These are phyloP conservation scores for Rosa lucieae DNA, from an alignment of 306 rosid species.

Conservation along the genomic window DNA sequence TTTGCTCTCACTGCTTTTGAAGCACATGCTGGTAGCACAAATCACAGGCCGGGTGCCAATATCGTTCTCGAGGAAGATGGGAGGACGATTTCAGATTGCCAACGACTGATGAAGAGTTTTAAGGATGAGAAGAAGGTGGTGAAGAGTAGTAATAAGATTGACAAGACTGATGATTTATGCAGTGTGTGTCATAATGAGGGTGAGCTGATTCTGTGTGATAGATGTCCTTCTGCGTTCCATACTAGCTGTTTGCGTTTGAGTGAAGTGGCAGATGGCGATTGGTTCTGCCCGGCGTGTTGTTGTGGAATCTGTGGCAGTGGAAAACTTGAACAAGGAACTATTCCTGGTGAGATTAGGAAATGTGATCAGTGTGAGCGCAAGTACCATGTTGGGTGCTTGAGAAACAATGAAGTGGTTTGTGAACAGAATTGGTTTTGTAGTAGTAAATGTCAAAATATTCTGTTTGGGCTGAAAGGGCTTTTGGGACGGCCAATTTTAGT, in stretches of 20 bases:
- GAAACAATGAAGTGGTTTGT: not conserved
- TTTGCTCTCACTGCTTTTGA: constrained; percentile 49
- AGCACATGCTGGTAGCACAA: constrained; percentile 55
- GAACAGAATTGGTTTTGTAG: constrained; percentile 48
- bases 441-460: constrained; percentile 36
- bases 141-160: not conserved
- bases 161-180: not conserved
- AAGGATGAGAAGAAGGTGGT: not conserved
- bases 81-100: constrained; percentile 52
- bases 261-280: constrained; percentile 43
- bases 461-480: constrained; percentile 33
- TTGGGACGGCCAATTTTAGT: constrained; percentile 39
- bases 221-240: constrained; percentile 65
- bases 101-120: constrained; percentile 17
- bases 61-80: constrained; percentile 57
- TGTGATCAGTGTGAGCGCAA: constrained; percentile 59
- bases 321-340: constrained; percentile 7
- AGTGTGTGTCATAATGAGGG: constrained; percentile 23
- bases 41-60: constrained; percentile 54
- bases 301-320: constrained; percentile 47
- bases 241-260: constrained; percentile 39
- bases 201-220: constrained; percentile 50
- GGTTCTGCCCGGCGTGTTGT: constrained; percentile 68
- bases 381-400: constrained; percentile 51
- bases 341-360: constrained; percentile 9